These are phyloP conservation scores for Kalanchoe fedtschenkoi DNA, from an alignment of 164 flowering plant species.

Conservation along the genomic window DNA sequence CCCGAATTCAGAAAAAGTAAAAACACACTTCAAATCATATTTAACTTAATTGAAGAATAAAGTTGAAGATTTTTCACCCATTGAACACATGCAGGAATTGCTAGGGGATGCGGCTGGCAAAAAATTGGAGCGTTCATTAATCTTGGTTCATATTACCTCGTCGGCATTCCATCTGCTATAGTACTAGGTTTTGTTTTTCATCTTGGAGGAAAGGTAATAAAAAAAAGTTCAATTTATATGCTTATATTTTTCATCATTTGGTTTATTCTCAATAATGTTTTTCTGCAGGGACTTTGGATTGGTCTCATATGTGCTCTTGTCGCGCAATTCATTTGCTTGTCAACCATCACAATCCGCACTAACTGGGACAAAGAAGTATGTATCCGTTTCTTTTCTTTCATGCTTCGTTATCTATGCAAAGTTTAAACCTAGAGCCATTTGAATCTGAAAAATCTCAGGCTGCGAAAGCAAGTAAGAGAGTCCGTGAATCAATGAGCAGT, in stretches of 20 bases:
- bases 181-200: constrained; percentile 47
- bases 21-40: not conserved
- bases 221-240: not conserved
- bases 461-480: not conserved
- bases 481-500: not conserved
- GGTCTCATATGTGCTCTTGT: constrained; percentile 54
- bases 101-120: constrained; percentile 89
- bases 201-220: constrained; percentile 53
- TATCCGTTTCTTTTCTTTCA: not conserved
- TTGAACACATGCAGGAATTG: constrained; percentile 28
- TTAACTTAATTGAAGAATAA: not conserved
- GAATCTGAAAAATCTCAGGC: not conserved
- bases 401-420: not conserved
- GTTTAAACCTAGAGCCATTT: no score
- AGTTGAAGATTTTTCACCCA: no score
- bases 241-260: not conserved
- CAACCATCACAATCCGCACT: constrained; percentile 32
- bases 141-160: constrained; percentile 56
- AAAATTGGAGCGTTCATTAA: constrained; percentile 60
- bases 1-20: not conserved
- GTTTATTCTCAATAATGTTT: not conserved
- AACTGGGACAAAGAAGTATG: constrained; percentile 66
- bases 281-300: constrained; percentile 61
- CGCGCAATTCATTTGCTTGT: constrained; percentile 35
- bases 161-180: constrained; percentile 52